Conservation (phyloP, 2,329 filamentous ascomycete genomes). For the Colletotrichum zoysiae region DNA sequence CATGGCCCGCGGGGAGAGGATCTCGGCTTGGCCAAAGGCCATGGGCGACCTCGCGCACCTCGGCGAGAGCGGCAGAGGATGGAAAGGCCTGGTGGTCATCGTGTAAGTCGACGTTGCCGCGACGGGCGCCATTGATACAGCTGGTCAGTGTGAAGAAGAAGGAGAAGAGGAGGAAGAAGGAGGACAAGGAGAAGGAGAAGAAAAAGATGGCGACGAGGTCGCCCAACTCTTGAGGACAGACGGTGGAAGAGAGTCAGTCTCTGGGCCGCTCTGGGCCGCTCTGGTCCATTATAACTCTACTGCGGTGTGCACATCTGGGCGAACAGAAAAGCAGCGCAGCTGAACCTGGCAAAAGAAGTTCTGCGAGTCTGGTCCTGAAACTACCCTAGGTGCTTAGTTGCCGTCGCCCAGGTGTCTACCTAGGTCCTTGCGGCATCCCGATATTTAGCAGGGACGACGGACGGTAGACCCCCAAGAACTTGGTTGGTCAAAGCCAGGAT, state of each 20-base stretch:
- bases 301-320: background rate
- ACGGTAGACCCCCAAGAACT: slow-evolving; percentile 3
- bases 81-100: slow-evolving; percentile 1
- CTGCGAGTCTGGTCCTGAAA: slow-evolving; percentile 27
- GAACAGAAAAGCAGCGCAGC: background rate
- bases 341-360: slow-evolving; percentile 1
- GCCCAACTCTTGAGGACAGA: background rate
- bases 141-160: background rate
- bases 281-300: slow-evolving; percentile 25
- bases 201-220: background rate
- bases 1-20: slow-evolving; percentile 26
- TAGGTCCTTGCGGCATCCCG: slow-evolving; percentile 23
- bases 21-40: slow-evolving; percentile 20
- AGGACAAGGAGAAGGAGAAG: background rate
- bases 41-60: slow-evolving; percentile 25
- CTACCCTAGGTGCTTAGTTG: background rate
- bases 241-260: background rate
- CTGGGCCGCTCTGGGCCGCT: too few relatives aligned
- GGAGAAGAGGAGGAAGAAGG: too few relatives aligned
- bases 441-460: slow-evolving; percentile 15
- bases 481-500: slow-evolving; percentile 18
- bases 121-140: slow-evolving; percentile 26
- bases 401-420: slow-evolving; percentile 37
- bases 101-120: slow-evolving; percentile 31
- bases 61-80: slow-evolving; percentile 30